Evolutionary conservation across 1,284 basidiomycete genomes (phyloP).

Genomic region (Cryptococcus sp.): DNA sequence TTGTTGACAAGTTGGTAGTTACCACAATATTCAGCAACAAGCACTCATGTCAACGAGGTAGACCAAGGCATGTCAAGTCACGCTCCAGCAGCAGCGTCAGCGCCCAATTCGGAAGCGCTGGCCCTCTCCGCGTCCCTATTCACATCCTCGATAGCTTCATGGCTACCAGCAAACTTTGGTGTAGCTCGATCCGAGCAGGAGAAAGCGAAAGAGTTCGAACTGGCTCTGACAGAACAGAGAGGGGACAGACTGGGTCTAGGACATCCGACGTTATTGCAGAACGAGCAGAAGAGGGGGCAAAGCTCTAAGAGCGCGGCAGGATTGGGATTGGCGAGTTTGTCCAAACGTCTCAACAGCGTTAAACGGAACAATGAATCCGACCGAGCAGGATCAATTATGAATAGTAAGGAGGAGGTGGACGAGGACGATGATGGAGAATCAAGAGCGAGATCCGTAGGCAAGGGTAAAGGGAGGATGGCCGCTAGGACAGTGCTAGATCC

Average conservation of each 20-base stretch:
- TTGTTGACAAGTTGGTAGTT: slow-evolving; percentile 2
- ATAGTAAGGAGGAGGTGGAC: slow-evolving; percentile 10
- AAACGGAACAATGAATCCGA: slow-evolving; percentile 3
- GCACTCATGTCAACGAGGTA: slow-evolving; percentile 3
- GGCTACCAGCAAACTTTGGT: slow-evolving; percentile 44
- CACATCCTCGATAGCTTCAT: slow-evolving; percentile 39
- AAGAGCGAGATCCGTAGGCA: slow-evolving; percentile 20
- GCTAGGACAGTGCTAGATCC: slow-evolving; percentile 15
- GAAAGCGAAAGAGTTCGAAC: slow-evolving; percentile 8
- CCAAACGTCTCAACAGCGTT: slow-evolving; percentile 13
- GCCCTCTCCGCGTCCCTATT: slow-evolving; percentile 41
- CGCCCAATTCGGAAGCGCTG: slow-evolving; percentile 32
- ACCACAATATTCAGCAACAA: neutral
- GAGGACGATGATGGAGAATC: slow-evolving; percentile 34
- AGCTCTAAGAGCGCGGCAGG: slow-evolving; percentile 11
- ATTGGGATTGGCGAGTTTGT: slow-evolving; percentile 7
- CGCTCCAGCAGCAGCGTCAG: neutral
- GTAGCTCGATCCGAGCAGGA: slow-evolving; percentile 15
- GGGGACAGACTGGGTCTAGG: slow-evolving; percentile 40
- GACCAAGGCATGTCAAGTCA: neutral
- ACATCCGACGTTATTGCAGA: slow-evolving; percentile 30
- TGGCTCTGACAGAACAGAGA: slow-evolving; percentile 13
- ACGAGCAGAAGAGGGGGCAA: slow-evolving; percentile 16
- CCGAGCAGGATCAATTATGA: neutral
- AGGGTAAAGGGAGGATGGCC: slow-evolving; percentile 15